phyloP scores from a whole-genome alignment of 2,329 filamentous ascomycete genomes.

The Ciborinia camelliae region DNA sequence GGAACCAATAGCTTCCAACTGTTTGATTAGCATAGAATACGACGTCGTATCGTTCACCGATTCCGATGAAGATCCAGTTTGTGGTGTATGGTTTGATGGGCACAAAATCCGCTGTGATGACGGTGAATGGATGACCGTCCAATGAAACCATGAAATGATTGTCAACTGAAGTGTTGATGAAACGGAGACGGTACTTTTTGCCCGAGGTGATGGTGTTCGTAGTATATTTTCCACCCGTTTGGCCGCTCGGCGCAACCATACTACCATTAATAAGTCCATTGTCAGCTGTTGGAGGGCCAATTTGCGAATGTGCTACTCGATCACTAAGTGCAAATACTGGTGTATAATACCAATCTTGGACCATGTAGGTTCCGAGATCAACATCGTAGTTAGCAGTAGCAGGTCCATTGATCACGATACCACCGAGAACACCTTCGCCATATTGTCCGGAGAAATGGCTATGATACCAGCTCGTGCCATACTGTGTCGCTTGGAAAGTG shows the following conservation, averaged over 20 bases:
- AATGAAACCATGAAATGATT: conserved; percentile 45
- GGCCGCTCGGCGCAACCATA: conserved; percentile 26
- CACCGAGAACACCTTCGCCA: conserved; percentile 52
- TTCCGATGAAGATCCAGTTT: conserved; percentile 42
- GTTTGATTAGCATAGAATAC: conserved; percentile 44
- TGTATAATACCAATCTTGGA: conserved; percentile 24
- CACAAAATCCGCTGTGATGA: conserved; percentile 56
- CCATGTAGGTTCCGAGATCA: conserved; percentile 22
- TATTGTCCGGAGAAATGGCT: conserved; percentile 51
- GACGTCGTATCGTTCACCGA: conserved; percentile 44
- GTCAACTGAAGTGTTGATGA: conserved; percentile 47
- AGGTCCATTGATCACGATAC: conserved; percentile 20
- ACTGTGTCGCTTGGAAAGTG: conserved; percentile 26
- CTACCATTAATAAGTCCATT: conserved; percentile 48
- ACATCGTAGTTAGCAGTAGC: conserved; percentile 35
- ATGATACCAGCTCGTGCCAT: conserved; percentile 45
- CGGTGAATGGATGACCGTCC: conserved; percentile 53
- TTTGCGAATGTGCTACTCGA: neutral
- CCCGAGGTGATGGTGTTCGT: conserved; percentile 17
- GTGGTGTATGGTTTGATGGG: conserved; percentile 53
- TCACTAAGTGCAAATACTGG: conserved; percentile 42
- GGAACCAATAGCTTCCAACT: conserved; percentile 55
- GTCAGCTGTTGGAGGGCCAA: conserved; percentile 33
- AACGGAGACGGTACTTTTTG: conserved; percentile 44
- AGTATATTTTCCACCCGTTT: conserved; percentile 21